phyloP scores from a whole-genome alignment of 345 rosid species.

The Conringia planisiliqua region DNA sequence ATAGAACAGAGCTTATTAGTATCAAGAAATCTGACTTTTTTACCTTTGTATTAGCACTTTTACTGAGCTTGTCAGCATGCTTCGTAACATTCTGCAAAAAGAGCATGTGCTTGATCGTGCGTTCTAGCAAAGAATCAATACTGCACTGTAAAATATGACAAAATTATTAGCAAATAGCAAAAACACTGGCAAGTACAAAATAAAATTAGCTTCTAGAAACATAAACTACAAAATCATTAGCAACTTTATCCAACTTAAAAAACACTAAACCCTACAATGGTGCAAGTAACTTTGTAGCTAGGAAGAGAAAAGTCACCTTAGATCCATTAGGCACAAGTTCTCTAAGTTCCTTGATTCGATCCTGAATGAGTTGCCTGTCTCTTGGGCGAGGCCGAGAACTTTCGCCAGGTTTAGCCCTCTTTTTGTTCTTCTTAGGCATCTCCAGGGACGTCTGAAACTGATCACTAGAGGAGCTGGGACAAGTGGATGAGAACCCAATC shows the following conservation, averaged over 20 bases:
- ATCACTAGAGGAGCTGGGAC: slow-evolving; percentile 65
- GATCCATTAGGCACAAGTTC: slow-evolving; percentile 95
- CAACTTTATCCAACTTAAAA: neutral
- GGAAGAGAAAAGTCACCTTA: slow-evolving; percentile 58
- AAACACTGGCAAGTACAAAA: neutral
- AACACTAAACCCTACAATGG: neutral
- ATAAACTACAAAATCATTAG: neutral
- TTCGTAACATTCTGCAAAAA: slow-evolving; percentile 77
- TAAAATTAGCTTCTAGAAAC: neutral
- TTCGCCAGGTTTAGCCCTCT: slow-evolving; percentile 86
- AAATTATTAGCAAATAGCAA: slow-evolving; percentile 29
- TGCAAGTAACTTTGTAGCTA: slow-evolving; percentile 2
- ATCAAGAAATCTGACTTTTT: neutral
- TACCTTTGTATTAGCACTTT: slow-evolving; percentile 71
- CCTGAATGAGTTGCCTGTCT: slow-evolving; percentile 96
- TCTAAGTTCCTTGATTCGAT: slow-evolving; percentile 92
- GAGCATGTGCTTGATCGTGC: slow-evolving; percentile 90
- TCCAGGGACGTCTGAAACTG: slow-evolving; percentile 59
- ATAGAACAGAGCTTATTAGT: neutral
- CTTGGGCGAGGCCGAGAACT: slow-evolving; percentile 90
- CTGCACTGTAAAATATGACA: slow-evolving; percentile 68
- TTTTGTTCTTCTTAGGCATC: slow-evolving; percentile 62
- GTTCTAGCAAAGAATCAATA: slow-evolving; percentile 93
- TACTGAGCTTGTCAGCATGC: slow-evolving; percentile 85
- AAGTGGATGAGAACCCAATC: slow-evolving; percentile 65